Conservation (phyloP, 257 asterid species). For the Plantago ovata region DNA sequence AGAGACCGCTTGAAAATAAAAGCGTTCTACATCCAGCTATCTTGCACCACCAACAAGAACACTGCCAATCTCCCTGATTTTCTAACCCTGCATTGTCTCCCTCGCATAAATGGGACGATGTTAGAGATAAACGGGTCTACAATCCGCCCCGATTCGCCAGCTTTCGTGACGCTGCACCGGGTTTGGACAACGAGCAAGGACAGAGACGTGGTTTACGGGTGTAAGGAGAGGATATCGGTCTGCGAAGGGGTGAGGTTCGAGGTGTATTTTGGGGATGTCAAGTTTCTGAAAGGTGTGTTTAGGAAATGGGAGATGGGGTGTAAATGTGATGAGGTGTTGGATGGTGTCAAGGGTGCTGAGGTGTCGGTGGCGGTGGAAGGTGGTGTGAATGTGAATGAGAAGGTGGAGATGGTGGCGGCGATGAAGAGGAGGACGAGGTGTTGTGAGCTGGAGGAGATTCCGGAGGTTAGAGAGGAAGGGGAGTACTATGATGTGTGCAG, state of each 20-base stretch:
- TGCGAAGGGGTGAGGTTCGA: slow-evolving; percentile 66
- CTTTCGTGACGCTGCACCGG: slow-evolving; percentile 66
- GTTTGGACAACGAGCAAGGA: slow-evolving; percentile 20
- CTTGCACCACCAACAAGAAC: slow-evolving; percentile 17
- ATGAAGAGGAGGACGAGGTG: slow-evolving; percentile 27
- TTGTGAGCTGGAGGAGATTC: slow-evolving; percentile 63
- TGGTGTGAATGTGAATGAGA: slow-evolving; percentile 25
- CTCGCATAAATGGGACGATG: slow-evolving; percentile 50
- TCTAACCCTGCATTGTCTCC: slow-evolving; percentile 60
- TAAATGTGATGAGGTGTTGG: slow-evolving; percentile 31
- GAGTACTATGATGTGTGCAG: slow-evolving; percentile 36
- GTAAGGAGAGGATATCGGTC: slow-evolving; percentile 46
- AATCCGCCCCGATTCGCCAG: slow-evolving; percentile 53
- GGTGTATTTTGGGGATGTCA: slow-evolving; percentile 44
- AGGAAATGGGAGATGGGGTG: slow-evolving; percentile 71
- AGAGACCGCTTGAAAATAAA: slow-evolving; percentile 45
- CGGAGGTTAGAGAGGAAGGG: slow-evolving; percentile 57
- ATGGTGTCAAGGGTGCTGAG: slow-evolving; percentile 37
- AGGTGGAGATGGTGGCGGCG: slow-evolving; percentile 35
- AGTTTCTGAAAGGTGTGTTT: slow-evolving; percentile 52
- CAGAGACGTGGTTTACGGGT: slow-evolving; percentile 31
- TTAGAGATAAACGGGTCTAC: slow-evolving; percentile 50
- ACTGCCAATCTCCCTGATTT: slow-evolving; percentile 24
- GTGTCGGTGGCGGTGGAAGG: slow-evolving; percentile 59
- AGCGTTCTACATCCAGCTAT: slow-evolving; percentile 47